Evolutionary conservation across 2,329 filamentous ascomycete genomes (phyloP).

Genomic region (Pestalotiopsis sp.): DNA sequence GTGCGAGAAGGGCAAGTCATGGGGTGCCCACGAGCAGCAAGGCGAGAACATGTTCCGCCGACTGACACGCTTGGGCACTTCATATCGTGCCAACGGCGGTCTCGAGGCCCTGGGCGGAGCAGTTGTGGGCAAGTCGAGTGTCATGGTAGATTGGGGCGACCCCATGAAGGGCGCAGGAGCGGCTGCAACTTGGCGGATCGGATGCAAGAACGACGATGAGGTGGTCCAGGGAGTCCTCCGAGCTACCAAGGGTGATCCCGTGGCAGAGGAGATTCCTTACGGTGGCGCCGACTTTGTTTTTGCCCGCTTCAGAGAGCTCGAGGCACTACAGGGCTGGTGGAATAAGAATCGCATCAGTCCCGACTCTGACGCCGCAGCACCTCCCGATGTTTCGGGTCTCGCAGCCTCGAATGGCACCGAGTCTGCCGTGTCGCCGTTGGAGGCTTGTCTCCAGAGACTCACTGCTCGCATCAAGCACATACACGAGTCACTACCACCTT

Average conservation of each 20-base stretch:
- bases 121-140: slow-evolving; percentile 64
- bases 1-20: slow-evolving; percentile 86
- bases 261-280: slow-evolving; percentile 58
- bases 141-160: slow-evolving; percentile 89
- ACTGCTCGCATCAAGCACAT: slow-evolving; percentile 56
- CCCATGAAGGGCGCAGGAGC: slow-evolving; percentile 62
- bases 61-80: slow-evolving; percentile 65
- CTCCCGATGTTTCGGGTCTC: slow-evolving; percentile 29
- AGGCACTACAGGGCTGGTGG: slow-evolving; percentile 70
- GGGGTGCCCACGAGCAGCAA: slow-evolving; percentile 78
- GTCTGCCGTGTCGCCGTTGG: slow-evolving; percentile 37
- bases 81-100: slow-evolving; percentile 64
- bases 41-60: slow-evolving; percentile 90
- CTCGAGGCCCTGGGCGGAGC: slow-evolving; percentile 58
- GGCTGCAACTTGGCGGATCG: slow-evolving; percentile 58
- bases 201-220: slow-evolving; percentile 63
- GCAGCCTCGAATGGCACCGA: slow-evolving; percentile 13
- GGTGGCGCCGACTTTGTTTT: slow-evolving; percentile 70
- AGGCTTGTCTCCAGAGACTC: slow-evolving; percentile 48
- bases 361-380: slow-evolving; percentile 33
- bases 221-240: slow-evolving; percentile 58
- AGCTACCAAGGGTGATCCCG: slow-evolving; percentile 60
- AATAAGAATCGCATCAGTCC: slow-evolving; percentile 55
- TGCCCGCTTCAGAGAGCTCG: slow-evolving; percentile 67
- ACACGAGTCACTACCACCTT: slow-evolving; percentile 62